Percentiles rank a stretch among this genome's conserved stretches.
These are phyloP conservation scores for Pseudonitzschia multiseries DNA, from an alignment of 108 stramenopile genomes.

Conservation along the genomic window DNA sequence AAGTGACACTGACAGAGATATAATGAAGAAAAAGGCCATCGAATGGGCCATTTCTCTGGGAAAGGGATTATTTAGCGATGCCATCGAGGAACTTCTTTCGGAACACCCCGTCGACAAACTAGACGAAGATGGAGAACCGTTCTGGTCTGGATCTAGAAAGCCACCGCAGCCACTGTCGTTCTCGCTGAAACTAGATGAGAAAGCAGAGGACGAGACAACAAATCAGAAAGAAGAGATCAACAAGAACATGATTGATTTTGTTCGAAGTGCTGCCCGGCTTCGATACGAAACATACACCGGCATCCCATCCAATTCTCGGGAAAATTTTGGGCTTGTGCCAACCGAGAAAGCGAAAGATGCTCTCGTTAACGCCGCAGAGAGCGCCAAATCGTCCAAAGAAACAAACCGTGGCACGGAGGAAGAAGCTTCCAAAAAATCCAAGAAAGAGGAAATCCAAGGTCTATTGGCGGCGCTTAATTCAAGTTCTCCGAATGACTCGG, in stretches of 20 bases:
- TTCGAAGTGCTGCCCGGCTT: constrained; percentile 66
- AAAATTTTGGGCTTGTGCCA: constrained; percentile 33
- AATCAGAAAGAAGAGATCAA: constrained; percentile 61
- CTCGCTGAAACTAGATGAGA: constrained; percentile 29
- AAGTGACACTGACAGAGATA: not conserved
- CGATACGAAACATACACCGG: constrained; percentile 59
- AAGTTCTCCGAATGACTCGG: not conserved
- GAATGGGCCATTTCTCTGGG: constrained; percentile 67
- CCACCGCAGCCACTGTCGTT: constrained; percentile 56
- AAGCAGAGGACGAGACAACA: constrained; percentile 27
- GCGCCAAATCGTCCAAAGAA: constrained; percentile 61
- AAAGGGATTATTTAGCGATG: constrained; percentile 49
- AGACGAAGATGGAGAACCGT: constrained; percentile 93
- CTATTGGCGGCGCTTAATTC: not conserved
- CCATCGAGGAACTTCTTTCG: constrained; percentile 58
- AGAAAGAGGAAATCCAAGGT: not conserved
- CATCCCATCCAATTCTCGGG: not conserved
- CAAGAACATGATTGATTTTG: constrained; percentile 76
- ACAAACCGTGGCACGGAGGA: constrained; percentile 21
- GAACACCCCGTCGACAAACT: constrained; percentile 89
- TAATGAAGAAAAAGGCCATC: constrained; percentile 41
- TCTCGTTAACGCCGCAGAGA: constrained; percentile 35
- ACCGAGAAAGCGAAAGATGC: constrained; percentile 42
- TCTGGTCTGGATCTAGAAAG: constrained; percentile 90
- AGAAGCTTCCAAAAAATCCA: not conserved